phyloP scores from a whole-genome alignment of 306 rosid genomes.

The Rubus parviflorus region DNA sequence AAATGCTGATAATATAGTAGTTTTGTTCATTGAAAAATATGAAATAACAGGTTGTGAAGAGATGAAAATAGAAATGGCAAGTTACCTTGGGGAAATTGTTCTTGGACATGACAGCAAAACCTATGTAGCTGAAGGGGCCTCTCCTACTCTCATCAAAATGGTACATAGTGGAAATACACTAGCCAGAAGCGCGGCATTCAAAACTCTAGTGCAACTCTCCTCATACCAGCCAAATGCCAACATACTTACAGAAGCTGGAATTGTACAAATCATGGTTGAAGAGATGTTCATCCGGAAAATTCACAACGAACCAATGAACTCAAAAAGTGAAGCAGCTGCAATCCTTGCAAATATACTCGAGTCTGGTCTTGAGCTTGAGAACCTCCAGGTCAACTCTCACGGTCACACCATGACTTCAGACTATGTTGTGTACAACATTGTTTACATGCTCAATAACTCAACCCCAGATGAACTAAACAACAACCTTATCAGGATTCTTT shows the following conservation, averaged over 20 bases:
- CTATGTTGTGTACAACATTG: conserved; percentile 36
- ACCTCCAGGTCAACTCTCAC: conserved; percentile 30
- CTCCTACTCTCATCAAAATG: conserved; percentile 41
- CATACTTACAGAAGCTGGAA: conserved; percentile 41
- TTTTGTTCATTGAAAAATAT: not conserved
- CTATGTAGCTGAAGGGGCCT: conserved; percentile 41
- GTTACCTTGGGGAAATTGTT: conserved; percentile 49
- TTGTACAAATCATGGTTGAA: conserved; percentile 39
- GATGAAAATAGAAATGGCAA: conserved; percentile 42
- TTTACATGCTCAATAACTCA: conserved; percentile 42
- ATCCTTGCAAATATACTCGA: conserved; percentile 45
- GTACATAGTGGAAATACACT: conserved; percentile 33
- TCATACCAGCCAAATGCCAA: conserved; percentile 31
- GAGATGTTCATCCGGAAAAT: conserved; percentile 46
- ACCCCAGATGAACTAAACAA: conserved; percentile 40
- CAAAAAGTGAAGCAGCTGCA: conserved; percentile 43
- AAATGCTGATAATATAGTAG: not conserved
- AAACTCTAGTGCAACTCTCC: conserved; percentile 43
- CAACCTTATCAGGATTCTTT: conserved; percentile 40
- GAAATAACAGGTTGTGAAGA: conserved; percentile 42
- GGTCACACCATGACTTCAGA: conserved; percentile 45
- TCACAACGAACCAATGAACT: conserved; percentile 38
- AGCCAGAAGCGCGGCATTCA: conserved; percentile 40
- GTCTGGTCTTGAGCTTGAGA: conserved; percentile 37
- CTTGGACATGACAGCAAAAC: conserved; percentile 35